Evolutionary conservation across 2,329 filamentous ascomycete genomes (phyloP).

Genomic region (Ascochyta viciae-villosae): DNA sequence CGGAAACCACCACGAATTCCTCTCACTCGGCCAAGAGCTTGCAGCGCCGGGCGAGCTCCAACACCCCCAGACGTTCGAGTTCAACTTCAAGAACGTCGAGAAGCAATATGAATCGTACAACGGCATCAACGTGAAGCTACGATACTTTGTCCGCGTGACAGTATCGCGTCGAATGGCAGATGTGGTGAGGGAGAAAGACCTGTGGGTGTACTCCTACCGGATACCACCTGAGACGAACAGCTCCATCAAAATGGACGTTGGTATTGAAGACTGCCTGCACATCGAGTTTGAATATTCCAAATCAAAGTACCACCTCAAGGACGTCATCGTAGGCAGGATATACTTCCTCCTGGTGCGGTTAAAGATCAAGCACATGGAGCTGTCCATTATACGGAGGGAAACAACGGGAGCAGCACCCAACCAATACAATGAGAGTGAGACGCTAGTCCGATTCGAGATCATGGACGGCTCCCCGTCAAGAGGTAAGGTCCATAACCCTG

Average conservation of each 20-base stretch:
- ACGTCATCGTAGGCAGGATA: slow-evolving; percentile 97
- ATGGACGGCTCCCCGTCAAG: slow-evolving; percentile 99
- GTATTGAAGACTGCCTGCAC: slow-evolving; percentile 98
- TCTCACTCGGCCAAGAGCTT: slow-evolving; percentile 94
- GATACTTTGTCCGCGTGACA: slow-evolving; percentile 97
- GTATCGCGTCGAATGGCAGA: slow-evolving; percentile 97
- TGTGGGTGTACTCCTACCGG: slow-evolving; percentile 99
- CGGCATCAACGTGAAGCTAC: slow-evolving; percentile 98
- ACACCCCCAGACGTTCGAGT: slow-evolving; percentile 97
- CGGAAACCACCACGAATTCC: slow-evolving; percentile 98
- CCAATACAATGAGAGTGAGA: slow-evolving; percentile 99
- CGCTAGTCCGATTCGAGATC: slow-evolving; percentile 96
- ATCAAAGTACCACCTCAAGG: slow-evolving; percentile 98
- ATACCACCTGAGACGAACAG: slow-evolving; percentile 98
- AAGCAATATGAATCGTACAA: slow-evolving; percentile 99
- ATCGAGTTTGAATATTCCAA: slow-evolving; percentile 99
- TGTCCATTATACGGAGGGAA: slow-evolving; percentile 95
- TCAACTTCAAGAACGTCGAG: slow-evolving; percentile 99
- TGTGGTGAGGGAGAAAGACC: slow-evolving; percentile 97
- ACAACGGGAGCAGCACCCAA: slow-evolving; percentile 96
- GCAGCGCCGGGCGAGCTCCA: slow-evolving; percentile 97
- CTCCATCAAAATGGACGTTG: slow-evolving; percentile 99
- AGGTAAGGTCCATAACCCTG: slow-evolving; percentile 61
- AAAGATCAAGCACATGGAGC: slow-evolving; percentile 99
- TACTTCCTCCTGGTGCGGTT: slow-evolving; percentile 96